A percentile compares a stretch with the other conserved stretches of the same genome.
These are phyloP conservation scores for Pichia pseudocactophila DNA, from an alignment of 805 yeast genomes.

Conservation along the genomic window DNA sequence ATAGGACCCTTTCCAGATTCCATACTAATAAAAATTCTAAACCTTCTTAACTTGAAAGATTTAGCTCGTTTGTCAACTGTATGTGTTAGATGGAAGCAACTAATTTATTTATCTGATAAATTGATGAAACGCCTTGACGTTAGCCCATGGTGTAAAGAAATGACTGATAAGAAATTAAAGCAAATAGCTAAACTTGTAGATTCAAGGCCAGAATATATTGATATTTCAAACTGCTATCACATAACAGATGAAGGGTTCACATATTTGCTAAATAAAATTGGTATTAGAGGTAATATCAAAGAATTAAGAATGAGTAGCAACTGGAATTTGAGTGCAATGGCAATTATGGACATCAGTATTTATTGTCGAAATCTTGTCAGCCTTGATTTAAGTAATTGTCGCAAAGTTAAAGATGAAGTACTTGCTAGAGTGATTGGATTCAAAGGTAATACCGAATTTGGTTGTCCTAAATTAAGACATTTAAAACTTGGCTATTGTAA, in stretches of 20 bases:
- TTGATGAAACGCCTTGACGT: slow-evolving; percentile 47
- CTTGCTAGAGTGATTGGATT: slow-evolving; percentile 61
- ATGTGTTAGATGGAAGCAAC: slow-evolving; percentile 60
- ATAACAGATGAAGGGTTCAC: slow-evolving; percentile 69
- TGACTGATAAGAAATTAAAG: slow-evolving; percentile 49
- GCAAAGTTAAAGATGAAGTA: slow-evolving; percentile 65
- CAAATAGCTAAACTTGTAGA: slow-evolving; percentile 64
- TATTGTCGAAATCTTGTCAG: slow-evolving; percentile 52
- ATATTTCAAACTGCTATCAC: slow-evolving; percentile 68
- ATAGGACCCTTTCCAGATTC: slow-evolving; percentile 57
- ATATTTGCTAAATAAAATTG: slow-evolving; percentile 61
- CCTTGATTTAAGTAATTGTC: slow-evolving; percentile 61
- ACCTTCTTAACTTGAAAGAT: slow-evolving; percentile 44
- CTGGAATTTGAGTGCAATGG: slow-evolving; percentile 77
- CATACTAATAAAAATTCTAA: slow-evolving; percentile 45
- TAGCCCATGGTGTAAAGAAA: slow-evolving; percentile 50
- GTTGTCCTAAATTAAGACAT: slow-evolving; percentile 49
- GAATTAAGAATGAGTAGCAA: slow-evolving; percentile 54
- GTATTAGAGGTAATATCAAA: slow-evolving; percentile 51
- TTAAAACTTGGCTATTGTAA: slow-evolving; percentile 67
- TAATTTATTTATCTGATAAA: slow-evolving; percentile 47
- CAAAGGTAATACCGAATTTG: slow-evolving; percentile 28
- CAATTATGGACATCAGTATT: slow-evolving; percentile 67
- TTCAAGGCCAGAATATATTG: slow-evolving; percentile 49
- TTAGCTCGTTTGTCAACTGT: slow-evolving; percentile 51